These are phyloP conservation scores for Penicillium canariense DNA, from an alignment of 495 filamentous ascomycete genomes.

Conservation along the genomic window DNA sequence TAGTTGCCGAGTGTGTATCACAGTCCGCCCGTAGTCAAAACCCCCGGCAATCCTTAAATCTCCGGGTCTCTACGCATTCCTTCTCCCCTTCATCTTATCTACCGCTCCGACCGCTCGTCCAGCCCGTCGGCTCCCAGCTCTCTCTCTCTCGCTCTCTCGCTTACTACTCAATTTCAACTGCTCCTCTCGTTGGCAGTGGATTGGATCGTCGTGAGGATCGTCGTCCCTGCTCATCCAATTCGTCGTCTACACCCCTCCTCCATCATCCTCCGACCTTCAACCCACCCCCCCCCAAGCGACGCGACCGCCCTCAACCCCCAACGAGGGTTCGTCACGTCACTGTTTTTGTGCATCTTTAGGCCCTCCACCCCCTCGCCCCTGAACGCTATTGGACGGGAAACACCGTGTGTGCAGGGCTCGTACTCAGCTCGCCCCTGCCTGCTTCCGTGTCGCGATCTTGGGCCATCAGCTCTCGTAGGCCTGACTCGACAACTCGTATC, in stretches of 20 bases:
- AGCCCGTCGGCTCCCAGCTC: background rate
- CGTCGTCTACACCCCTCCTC: conserved; percentile 1
- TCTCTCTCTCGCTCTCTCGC: conserved; percentile 1
- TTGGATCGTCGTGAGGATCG: conserved; percentile 4
- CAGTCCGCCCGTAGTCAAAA: background rate
- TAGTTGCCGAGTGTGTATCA: conserved; percentile 7
- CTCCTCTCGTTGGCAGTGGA: conserved; percentile 5
- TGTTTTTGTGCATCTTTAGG: conserved; percentile 23
- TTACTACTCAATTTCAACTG: conserved; percentile 3
- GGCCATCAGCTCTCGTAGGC: conserved; percentile 9
- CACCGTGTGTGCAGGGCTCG: conserved; percentile 15
- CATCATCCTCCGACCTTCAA: conserved; percentile 11
- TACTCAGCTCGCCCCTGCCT: conserved; percentile 13
- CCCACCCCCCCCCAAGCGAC: conserved; percentile 8
- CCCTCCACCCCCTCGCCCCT: conserved; percentile 7
- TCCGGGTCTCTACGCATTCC: conserved; percentile 17
- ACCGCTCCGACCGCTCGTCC: conserved; percentile 3
- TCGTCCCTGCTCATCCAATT: conserved; percentile 1
- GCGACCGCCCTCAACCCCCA: conserved; percentile 20
- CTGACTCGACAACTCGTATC: conserved; percentile 8
- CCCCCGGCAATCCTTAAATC: conserved; percentile 12
- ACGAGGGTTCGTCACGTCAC: conserved; percentile 18
- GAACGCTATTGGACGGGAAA: conserved; percentile 19
- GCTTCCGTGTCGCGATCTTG: conserved; percentile 13
- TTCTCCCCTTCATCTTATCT: conserved; percentile 17